Conservation (phyloP, 2,329 filamentous ascomycete genomes). For the Fusarium redolens region DNA sequence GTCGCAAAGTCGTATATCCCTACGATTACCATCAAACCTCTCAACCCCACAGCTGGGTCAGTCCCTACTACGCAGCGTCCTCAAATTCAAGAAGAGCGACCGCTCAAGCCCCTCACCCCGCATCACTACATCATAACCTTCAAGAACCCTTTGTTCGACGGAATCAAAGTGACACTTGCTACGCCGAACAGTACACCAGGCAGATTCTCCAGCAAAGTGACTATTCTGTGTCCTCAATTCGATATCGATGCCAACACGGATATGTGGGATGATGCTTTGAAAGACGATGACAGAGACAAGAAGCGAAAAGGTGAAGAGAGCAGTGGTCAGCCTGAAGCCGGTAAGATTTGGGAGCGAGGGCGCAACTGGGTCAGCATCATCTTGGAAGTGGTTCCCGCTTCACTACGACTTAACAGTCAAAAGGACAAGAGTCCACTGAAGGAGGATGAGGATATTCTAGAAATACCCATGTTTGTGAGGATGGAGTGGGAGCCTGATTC, state of each 20-base stretch:
- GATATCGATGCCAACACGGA: slow-evolving; percentile 93
- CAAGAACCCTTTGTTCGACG: slow-evolving; percentile 93
- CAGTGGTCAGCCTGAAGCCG: slow-evolving; percentile 75
- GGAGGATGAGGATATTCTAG: slow-evolving; percentile 74
- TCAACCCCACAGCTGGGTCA: slow-evolving; percentile 56
- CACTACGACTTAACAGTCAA: slow-evolving; percentile 55
- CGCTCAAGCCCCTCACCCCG: slow-evolving; percentile 67
- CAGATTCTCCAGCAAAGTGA: slow-evolving; percentile 81
- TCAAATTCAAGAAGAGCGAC: slow-evolving; percentile 46
- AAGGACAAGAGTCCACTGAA: slow-evolving; percentile 60
- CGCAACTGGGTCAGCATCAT: slow-evolving; percentile 96
- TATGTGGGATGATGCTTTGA: slow-evolving; percentile 87
- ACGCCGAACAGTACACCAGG: slow-evolving; percentile 85
- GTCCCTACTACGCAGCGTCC: slow-evolving; percentile 52
- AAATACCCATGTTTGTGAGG: slow-evolving; percentile 94
- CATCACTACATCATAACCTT: slow-evolving; percentile 89
- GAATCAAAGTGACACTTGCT: slow-evolving; percentile 86
- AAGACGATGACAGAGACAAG: slow-evolving; percentile 59
- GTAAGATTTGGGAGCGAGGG: slow-evolving; percentile 95
- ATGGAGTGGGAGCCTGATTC: slow-evolving; percentile 88
- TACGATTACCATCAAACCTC: slow-evolving; percentile 77
- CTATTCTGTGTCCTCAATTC: slow-evolving; percentile 93
- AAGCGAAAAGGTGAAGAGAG: slow-evolving; percentile 55
- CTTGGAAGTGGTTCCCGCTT: slow-evolving; percentile 83
- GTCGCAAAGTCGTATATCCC: slow-evolving; percentile 92